Base-by-base conservation (phyloP, 768 basidiomycete species). In the Roridomyces roridus region DNA sequence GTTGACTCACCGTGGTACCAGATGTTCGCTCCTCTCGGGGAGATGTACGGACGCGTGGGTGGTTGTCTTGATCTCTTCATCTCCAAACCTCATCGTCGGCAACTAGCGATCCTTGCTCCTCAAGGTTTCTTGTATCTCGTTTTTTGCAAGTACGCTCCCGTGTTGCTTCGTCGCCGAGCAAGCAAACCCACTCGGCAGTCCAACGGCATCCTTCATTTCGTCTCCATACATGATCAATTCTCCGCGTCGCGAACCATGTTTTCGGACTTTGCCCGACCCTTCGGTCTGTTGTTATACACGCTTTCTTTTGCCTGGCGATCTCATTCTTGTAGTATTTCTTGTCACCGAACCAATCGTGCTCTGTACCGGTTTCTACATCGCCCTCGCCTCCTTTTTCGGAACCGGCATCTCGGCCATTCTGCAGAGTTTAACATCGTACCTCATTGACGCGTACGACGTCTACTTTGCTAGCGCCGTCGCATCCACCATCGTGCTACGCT, bases 391-490 rank as follows among this genome's bases (percentile, higher is more conserved):
- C 10, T 88, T 88, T 11, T 91, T 91, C 68, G 91, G 89, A 21
- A 67, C 74, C 17, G 84, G 85, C 15, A 80, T 86, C 53, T 79
- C 87, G n/a, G 76, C 85, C 59, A 82, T 90, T 54, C 75, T 89
- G 72, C 81, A 86, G 61, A 80, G 81, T 41, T 71, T 87, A n/a
- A 82, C 85, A 37, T 83, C 84, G 4, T 90, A 90, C 72, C 76
- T 90, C 53, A 86, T 91, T 80, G 88, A 90, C 65, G 74, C 83
- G 14, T 90, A 90, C 74, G 77, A 77, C 40, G 74, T 88, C 40
- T 86, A 86, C 69, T 84, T 80, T 57, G 86, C 87, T 3, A 86
- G 85, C 62, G 88, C 87, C 17, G 78, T 89, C 47, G 87, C 88
- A 14, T 83, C 87, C 50, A 87, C 85, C 10, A 83, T 88, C 48